phyloP scores from a whole-genome alignment of 2,329 filamentous ascomycete species.

The Xylariales sp. region DNA sequence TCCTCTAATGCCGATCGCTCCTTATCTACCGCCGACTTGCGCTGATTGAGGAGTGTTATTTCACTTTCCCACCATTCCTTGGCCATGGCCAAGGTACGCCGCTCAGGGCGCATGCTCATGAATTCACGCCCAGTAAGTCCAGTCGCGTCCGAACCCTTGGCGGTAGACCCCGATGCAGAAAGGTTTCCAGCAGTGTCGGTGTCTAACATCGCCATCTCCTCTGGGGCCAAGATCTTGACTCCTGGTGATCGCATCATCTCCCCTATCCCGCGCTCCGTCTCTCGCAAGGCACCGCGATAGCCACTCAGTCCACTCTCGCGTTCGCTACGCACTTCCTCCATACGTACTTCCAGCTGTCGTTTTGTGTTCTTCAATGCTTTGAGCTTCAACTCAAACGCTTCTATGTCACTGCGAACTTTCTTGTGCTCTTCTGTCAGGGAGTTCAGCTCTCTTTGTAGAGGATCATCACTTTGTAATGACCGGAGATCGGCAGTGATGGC shows the following conservation, averaged over 20 bases:
- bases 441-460: conserved; percentile 57
- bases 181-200: conserved; percentile 7
- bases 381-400: conserved; percentile 60
- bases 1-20: conserved; percentile 64
- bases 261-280: conserved; percentile 60
- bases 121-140: conserved; percentile 38
- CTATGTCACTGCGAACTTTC: conserved; percentile 58
- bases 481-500: conserved; percentile 48
- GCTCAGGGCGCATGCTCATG: conserved; percentile 55
- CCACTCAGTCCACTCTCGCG: conserved; percentile 69
- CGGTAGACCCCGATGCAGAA: neutral
- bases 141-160: neutral
- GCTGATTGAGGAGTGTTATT: conserved; percentile 47
- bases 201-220: too few species aligned
- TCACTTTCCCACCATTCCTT: conserved; percentile 67
- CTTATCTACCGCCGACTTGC: conserved; percentile 50
- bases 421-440: conserved; percentile 52
- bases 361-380: conserved; percentile 56
- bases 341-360: conserved; percentile 53
- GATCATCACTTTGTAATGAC: conserved; percentile 51
- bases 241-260: conserved; percentile 56
- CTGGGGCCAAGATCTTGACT: conserved; percentile 40
- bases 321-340: conserved; percentile 59
- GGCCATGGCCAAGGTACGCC: conserved; percentile 67
- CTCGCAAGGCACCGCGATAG: conserved; percentile 62